Base-by-base conservation (phyloP, 345 rosid species). In the Gossypium bickii region DNA sequence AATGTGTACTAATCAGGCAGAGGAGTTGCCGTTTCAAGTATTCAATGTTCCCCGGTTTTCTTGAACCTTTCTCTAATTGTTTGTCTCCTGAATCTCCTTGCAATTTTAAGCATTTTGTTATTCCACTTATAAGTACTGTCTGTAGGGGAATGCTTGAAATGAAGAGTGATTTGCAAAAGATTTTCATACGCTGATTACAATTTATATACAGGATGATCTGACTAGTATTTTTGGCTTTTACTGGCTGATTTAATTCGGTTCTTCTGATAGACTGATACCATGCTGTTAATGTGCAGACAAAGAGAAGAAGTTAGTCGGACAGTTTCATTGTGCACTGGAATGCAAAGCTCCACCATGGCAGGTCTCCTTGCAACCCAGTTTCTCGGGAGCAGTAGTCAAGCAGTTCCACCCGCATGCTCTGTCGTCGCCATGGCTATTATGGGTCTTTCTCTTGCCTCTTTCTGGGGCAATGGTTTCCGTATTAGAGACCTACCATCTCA, bases 351-450 rank as follows among this genome's bases (percentile, higher is more conserved):
- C 2, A 94, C 98, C 15, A 74, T 94, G 38, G 98, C 98, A 0
- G 98, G 97, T 10, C 98, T 92, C 20, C 92, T 94, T 16, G 95
- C 97, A 17, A 83, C 85, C 7, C 93, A 94, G 55, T 92, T 94
- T 85, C 95, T 94, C 6, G 93, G 95, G 45, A 86, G 94, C 71
- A 89, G 87, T 78, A 89, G 87, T 78, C 97, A 94, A 83, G 97
- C 98, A 1, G 98, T 91, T 65, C 97, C 97, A 20, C 83, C 98
- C 12, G 98, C 98, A 12, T 92, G 95, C 83, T 94, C 98, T 11
- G 98, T 94, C 44, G 95, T 94, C 44, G 92, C 90, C 74, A 94
- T 91, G 98, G 98, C 98, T 47, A 89, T 92, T 73, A 89, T 94
- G 97, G 98, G 98, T 72, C 92, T 94, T 48, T 88, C 88, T 57